phyloP scores from a whole-genome alignment of 1,284 basidiomycete species.

The Xerocomus amazonicus region DNA sequence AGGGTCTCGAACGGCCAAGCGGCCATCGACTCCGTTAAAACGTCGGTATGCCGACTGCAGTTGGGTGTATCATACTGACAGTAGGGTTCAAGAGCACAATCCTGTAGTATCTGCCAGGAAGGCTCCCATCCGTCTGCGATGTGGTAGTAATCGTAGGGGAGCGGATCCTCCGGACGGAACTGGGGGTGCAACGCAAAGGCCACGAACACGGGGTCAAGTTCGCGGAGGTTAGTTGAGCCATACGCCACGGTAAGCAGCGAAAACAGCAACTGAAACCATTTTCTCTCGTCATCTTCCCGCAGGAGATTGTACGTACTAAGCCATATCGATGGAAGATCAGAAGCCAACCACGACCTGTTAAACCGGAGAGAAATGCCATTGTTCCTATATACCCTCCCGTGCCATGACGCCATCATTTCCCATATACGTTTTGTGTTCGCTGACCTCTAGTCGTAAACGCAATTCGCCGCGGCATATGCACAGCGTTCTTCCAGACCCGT shows the following conservation, averaged over 20 bases:
- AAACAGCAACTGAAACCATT: constrained; percentile 31
- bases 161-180: constrained; percentile 15
- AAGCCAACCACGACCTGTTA: constrained; percentile 18
- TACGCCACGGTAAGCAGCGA: constrained; percentile 34
- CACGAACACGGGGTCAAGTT: constrained; percentile 30
- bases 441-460: constrained; percentile 2
- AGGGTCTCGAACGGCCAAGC: constrained; percentile 20
- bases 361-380: constrained; percentile 17
- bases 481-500: constrained; percentile 6
- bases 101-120: background rate
- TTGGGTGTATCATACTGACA: constrained; percentile 1
- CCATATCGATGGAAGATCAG: constrained; percentile 24
- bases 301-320: constrained; percentile 33
- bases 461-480: constrained; percentile 11
- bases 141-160: constrained; percentile 12
- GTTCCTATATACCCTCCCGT: background rate
- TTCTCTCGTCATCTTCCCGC: constrained; percentile 9
- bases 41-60: constrained; percentile 12
- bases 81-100: background rate
- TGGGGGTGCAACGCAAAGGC: constrained; percentile 26
- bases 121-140: constrained; percentile 12
- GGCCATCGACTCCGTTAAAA: background rate
- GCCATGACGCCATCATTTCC: constrained; percentile 10
- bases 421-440: background rate
- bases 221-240: constrained; percentile 3